Conservation (phyloP, 768 basidiomycete species). For the Sporobolomyces roseus region DNA sequence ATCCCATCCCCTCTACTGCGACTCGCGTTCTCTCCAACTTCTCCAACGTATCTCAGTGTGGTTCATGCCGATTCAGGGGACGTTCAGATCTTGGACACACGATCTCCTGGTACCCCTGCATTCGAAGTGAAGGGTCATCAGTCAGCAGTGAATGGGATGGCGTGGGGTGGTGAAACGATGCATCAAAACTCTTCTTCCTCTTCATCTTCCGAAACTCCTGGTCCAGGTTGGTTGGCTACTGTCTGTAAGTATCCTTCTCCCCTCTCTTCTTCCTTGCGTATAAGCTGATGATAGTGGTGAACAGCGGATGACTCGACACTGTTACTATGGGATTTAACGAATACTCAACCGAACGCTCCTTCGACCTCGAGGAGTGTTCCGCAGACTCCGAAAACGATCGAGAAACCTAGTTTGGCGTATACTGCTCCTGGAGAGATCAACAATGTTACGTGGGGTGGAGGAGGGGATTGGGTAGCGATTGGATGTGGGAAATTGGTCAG, state of each 20-base stretch:
- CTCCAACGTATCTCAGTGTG: slow-evolving; percentile 93
- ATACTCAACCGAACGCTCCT: slow-evolving; percentile 56
- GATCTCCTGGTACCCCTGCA: slow-evolving; percentile 90
- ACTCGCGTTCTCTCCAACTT: slow-evolving; percentile 83
- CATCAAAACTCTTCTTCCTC: too few relatives aligned
- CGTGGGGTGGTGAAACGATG: slow-evolving; percentile 69
- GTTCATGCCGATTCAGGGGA: slow-evolving; percentile 90
- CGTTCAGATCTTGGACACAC: slow-evolving; percentile 92
- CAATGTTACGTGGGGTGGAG: slow-evolving; percentile 66
- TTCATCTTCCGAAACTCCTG: slow-evolving; percentile 61
- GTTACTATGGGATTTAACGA: slow-evolving; percentile 82
- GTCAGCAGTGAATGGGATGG: slow-evolving; percentile 75
- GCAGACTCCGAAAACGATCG: slow-evolving; percentile 61
- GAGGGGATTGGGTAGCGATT: slow-evolving; percentile 73
- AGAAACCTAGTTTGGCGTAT: slow-evolving; percentile 79
- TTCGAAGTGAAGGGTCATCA: slow-evolving; percentile 83
- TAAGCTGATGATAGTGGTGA: not conserved
- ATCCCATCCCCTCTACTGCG: slow-evolving; percentile 64
- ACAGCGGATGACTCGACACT: slow-evolving; percentile 89
- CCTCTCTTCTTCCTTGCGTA: not conserved
- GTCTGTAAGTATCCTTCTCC: slow-evolving; percentile 13
- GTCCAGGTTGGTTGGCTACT: slow-evolving; percentile 62
- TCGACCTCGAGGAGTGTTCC: slow-evolving; percentile 46
- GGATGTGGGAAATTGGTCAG: slow-evolving; percentile 71
- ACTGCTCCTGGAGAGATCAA: slow-evolving; percentile 72